These are phyloP conservation scores for Tolypocladium tropicale DNA, from an alignment of 2,329 filamentous ascomycete species.

Conservation along the genomic window DNA sequence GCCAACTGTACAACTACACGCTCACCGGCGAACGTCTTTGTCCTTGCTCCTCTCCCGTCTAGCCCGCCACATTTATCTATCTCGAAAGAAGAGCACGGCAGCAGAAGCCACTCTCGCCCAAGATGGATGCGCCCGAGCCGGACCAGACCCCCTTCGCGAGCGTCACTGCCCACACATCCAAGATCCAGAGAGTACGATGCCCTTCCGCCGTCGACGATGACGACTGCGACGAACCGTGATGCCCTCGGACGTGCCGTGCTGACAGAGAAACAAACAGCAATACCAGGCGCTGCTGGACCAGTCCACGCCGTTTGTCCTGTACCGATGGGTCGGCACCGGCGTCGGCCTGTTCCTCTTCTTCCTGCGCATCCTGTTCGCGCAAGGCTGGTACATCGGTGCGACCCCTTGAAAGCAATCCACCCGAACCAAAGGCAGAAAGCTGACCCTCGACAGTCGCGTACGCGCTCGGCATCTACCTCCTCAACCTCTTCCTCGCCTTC, in stretches of 20 bases:
- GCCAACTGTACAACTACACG: not conserved
- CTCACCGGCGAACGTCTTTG: not conserved
- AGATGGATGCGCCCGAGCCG: slow-evolving; percentile 79
- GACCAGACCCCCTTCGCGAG: slow-evolving; percentile 88
- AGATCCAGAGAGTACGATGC: slow-evolving; percentile 54
- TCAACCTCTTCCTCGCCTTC: slow-evolving; percentile 98
- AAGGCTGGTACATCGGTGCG: slow-evolving; percentile 97
- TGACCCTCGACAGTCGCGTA: slow-evolving; percentile 62
- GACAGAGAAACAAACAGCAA: slow-evolving; percentile 42
- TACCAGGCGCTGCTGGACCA: slow-evolving; percentile 93
- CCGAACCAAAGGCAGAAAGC: not conserved
- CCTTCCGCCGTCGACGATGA: not conserved
- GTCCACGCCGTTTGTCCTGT: slow-evolving; percentile 78
- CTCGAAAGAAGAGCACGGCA: not conserved
- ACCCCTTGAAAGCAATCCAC: not conserved
- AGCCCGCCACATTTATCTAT: not conserved
- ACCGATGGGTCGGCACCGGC: slow-evolving; percentile 84
- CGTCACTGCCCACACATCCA: slow-evolving; percentile 75
- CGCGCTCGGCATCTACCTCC: slow-evolving; percentile 93
- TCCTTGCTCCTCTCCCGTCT: not conserved
- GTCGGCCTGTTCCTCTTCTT: slow-evolving; percentile 71
- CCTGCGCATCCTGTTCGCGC: slow-evolving; percentile 77
- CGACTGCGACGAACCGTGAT: not conserved
- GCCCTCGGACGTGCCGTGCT: not conserved
- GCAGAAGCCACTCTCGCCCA: slow-evolving; percentile 5